These are phyloP conservation scores for Rhododendron ovatum DNA, from an alignment of 148 eudicot species.

Conservation along the genomic window DNA sequence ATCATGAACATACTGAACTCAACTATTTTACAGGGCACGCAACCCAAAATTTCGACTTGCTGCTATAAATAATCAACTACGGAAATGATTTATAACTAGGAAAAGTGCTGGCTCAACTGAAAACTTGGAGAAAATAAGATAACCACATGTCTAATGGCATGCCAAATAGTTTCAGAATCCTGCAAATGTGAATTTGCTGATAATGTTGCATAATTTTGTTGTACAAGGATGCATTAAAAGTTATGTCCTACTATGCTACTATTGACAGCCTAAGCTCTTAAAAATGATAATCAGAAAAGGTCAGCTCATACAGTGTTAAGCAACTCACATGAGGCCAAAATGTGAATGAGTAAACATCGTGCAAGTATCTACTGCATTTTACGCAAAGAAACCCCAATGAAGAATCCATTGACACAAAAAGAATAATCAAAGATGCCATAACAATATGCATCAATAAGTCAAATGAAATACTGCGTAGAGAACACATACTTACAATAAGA, in stretches of 20 bases:
- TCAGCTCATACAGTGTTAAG: neutral
- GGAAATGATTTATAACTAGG: neutral
- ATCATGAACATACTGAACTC: neutral
- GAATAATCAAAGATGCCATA: neutral
- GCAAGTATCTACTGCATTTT: neutral
- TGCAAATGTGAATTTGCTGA: neutral
- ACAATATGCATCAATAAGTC: neutral
- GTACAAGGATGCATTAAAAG: neutral
- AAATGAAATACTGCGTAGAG: neutral
- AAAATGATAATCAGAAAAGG: neutral
- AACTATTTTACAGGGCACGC: neutral
- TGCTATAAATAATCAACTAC: neutral
- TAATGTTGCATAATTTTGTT: neutral
- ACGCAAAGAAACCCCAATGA: neutral
- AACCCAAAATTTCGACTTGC: neutral
- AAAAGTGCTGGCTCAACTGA: neutral
- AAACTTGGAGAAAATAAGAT: neutral
- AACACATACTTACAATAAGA: slow-evolving; percentile 21
- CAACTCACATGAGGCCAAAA: neutral
- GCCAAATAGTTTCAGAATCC: neutral
- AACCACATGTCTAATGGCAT: neutral
- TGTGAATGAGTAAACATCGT: neutral
- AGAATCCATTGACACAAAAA: neutral
- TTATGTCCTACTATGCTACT: neutral
- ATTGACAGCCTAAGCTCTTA: neutral